Conservation (phyloP, 1,139 yeast species). For the Ogataea hybrid region DNA sequence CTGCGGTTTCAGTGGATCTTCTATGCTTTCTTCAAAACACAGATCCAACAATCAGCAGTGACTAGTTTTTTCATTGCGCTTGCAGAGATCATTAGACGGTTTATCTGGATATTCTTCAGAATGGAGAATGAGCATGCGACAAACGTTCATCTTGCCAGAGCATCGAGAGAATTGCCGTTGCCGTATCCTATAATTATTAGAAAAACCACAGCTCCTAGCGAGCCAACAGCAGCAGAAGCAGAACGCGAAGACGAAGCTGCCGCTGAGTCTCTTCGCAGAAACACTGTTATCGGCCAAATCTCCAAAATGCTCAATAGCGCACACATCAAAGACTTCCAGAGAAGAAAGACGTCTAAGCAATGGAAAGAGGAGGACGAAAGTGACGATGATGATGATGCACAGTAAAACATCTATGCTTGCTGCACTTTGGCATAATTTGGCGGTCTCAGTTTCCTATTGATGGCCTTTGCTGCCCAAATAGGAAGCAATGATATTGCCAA, state of each 20-base stretch:
- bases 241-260: neutral
- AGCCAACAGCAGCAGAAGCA: neutral
- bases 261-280: constrained; percentile 1
- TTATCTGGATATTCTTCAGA: constrained; percentile 86
- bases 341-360: constrained; percentile 40
- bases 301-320: constrained; percentile 72
- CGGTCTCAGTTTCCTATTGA: constrained; percentile 77
- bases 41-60: constrained; percentile 87
- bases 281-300: constrained; percentile 40
- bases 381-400: constrained; percentile 31
- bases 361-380: constrained; percentile 36
- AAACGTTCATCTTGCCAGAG: constrained; percentile 79
- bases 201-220: neutral
- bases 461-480: constrained; percentile 79
- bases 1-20: constrained; percentile 90
- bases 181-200: constrained; percentile 57
- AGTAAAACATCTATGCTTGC: constrained; percentile 40
- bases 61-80: constrained; percentile 81
- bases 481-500: constrained; percentile 76
- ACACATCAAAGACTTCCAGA: constrained; percentile 86
- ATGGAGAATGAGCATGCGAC: constrained; percentile 96
- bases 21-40: constrained; percentile 67
- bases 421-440: constrained; percentile 99
- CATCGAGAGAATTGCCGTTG: constrained; percentile 80
- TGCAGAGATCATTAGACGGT: constrained; percentile 78